Evolutionary conservation across 345 rosid genomes (phyloP).

Genomic region (Excoecaria agallocha): DNA sequence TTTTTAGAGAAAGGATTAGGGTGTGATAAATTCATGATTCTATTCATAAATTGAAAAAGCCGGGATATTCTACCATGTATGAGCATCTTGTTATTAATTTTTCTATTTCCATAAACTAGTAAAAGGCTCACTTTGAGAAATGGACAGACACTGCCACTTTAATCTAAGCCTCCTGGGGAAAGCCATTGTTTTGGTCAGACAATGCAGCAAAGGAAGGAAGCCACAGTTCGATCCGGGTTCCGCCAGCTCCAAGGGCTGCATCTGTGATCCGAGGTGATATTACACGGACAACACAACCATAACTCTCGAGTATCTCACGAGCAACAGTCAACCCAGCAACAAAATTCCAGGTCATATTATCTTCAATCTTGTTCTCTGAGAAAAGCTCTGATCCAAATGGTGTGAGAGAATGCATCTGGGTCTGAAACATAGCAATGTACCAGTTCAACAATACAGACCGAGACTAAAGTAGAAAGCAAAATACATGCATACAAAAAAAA

Average conservation of each 20-base stretch:
- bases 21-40: too few species aligned
- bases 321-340: conserved; percentile 88
- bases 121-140: not conserved
- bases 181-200: conserved; percentile 31
- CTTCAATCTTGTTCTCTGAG: conserved; percentile 76
- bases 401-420: conserved; percentile 78
- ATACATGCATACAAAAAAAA: not conserved
- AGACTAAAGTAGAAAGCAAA: not conserved
- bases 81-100: not conserved
- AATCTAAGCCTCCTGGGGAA: conserved; percentile 20
- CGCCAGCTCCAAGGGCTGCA: conserved; percentile 77
- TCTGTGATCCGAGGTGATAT: conserved; percentile 65
- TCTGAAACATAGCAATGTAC: conserved; percentile 43
- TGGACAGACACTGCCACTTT: not conserved
- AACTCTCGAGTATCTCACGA: conserved; percentile 85
- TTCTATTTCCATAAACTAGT: not conserved
- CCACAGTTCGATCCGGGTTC: conserved; percentile 87
- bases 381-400: conserved; percentile 78
- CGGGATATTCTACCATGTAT: not conserved
- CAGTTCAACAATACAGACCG: not conserved
- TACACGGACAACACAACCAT: conserved; percentile 78
- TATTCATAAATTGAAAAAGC: too few species aligned
- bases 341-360: conserved; percentile 98
- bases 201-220: conserved; percentile 55
- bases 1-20: too few species aligned